Base-by-base conservation (phyloP, 345 rosid genomes). In the Toxicodendron radicans region DNA sequence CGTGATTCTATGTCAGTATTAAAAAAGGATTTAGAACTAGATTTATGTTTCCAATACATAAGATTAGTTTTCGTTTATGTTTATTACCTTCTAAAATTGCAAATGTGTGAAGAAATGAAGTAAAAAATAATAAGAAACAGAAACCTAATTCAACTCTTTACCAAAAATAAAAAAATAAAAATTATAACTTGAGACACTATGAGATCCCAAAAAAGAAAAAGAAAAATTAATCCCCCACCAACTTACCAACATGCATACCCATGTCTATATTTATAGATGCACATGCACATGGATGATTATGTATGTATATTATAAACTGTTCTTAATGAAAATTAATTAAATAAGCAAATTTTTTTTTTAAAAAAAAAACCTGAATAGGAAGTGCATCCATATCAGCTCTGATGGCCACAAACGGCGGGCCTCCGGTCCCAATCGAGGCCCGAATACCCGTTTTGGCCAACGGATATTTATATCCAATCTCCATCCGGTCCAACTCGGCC, bases 321-420 rank as follows among this genome's bases (percentile, higher is more conserved):
- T 54, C 59, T n/a, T 56, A 0, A 8, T 7, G 10, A 17, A 23
- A 32, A 1, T 10, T 12, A 61, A 49, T 30, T 30, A 13, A 13
- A 14, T 12, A 0, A n/a, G n/a, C n/a, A n/a, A n/a, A n/a, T n/a
- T n/a, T n/a, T n/a, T n/a, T n/a, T n/a, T n/a, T n/a, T n/a, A 0
- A 8, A 27, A 7, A 60, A 66, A 10, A 0, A 66, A 86, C 97
- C 90, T 91, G 97, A 73, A 91, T 85, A 27, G 94, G 94, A 3
- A 91, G 85, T 70, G 94, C 97, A 81, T 91, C 97, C 97, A 91
- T 91, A 76, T 91, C 97, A 51, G 97, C 94, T 74, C 97, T 71
- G 45, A 91, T 63, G 49, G 90, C 97, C 20, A 91, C 92, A 78
- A 85, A 91, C 54, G 97, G 97, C 10, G 92, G 90, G 0, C 84